Base-by-base conservation (phyloP, 2,329 filamentous ascomycete genomes). In the Cryphonectria parasitica region DNA sequence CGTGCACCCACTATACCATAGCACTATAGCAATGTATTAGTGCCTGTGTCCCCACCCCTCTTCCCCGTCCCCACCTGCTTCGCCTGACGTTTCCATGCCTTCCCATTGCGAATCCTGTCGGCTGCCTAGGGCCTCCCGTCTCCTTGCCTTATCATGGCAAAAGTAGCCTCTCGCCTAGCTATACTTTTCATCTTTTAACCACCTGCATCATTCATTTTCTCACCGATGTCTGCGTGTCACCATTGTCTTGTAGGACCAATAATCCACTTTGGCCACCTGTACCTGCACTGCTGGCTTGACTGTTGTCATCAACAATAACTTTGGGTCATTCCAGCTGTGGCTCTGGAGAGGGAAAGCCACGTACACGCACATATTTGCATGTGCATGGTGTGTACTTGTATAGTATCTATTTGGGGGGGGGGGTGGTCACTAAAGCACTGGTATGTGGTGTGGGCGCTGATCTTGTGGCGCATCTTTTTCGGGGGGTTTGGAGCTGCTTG, bases 51-150 rank as follows among this genome's bases (percentile, higher is more conserved):
- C 66, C 62, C 66, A 25, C 68, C 22, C 6, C 19, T 5, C 45
- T 2, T 6, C 17, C 43, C 43, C 17, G 15, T 15, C 43, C 2
- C 43, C 3, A 15, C 15, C 43, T 45, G 43, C 13, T 70, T 70
- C 64, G 64, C 58, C 52, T 45, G 60, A 43, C 28, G 45, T 62
- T 64, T 45, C 22, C 66, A 11, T 25, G 31, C 43, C 45, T 49
- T 66, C 56, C 6, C 60, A 71, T 65, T 64, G 66, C 69, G 66
- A 68, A 62, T 64, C 54, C 52, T 66, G 39, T 41, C 36, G 31
- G 45, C 69, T 71, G 65, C 69, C 66, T 71, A 45, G 17, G 7
- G 7, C 28, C 22, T 64, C 22, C 39, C 15, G 41, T 62, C 45
- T 17, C 45, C 45, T 19, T 45, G n/a, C 68, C n/a, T 54, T 60